A percentile compares a stretch with the other conserved stretches of the same genome.
These are phyloP conservation scores for Sclerotinia minor DNA, from an alignment of 2,329 filamentous ascomycete genomes.

Conservation along the genomic window DNA sequence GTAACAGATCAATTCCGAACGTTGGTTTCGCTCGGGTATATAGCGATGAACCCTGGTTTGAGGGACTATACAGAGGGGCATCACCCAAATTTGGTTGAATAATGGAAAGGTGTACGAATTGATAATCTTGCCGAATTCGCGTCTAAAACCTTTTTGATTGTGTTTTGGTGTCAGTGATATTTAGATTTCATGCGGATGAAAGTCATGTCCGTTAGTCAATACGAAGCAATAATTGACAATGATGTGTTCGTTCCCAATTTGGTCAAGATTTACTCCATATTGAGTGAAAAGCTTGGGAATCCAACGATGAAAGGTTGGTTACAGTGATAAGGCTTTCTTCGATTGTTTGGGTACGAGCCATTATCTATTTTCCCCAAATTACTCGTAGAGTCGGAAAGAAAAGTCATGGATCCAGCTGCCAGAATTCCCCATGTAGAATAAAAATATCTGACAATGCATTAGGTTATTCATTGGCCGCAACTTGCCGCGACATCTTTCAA, in stretches of 20 bases:
- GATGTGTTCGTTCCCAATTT: conserved; percentile 17
- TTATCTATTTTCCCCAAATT: not conserved
- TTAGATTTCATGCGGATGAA: conserved; percentile 11
- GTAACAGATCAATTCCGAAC: conserved; percentile 20
- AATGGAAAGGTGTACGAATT: not conserved
- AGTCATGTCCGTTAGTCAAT: not conserved
- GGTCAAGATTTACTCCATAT: not conserved
- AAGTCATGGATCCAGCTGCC: conserved; percentile 7
- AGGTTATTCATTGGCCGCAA: not conserved
- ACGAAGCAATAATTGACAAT: conserved; percentile 1
- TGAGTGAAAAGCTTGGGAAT: conserved; percentile 7
- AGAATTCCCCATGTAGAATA: not conserved
- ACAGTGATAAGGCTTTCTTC: conserved; percentile 12
- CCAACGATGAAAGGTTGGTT: not conserved
- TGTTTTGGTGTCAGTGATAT: not conserved
- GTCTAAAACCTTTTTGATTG: conserved; percentile 17
- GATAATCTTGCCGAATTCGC: conserved; percentile 18
- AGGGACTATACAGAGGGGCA: not conserved
- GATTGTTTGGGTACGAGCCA: not conserved
- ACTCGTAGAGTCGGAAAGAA: not conserved
- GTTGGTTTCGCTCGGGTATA: conserved; percentile 10
- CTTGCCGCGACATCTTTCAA: not conserved
- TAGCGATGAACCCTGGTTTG: conserved; percentile 15
- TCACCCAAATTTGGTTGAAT: not conserved
- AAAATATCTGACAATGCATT: conserved; percentile 11